These are phyloP conservation scores for Plectosphaerella plurivora DNA, from an alignment of 2,329 filamentous ascomycete genomes.

Conservation along the genomic window DNA sequence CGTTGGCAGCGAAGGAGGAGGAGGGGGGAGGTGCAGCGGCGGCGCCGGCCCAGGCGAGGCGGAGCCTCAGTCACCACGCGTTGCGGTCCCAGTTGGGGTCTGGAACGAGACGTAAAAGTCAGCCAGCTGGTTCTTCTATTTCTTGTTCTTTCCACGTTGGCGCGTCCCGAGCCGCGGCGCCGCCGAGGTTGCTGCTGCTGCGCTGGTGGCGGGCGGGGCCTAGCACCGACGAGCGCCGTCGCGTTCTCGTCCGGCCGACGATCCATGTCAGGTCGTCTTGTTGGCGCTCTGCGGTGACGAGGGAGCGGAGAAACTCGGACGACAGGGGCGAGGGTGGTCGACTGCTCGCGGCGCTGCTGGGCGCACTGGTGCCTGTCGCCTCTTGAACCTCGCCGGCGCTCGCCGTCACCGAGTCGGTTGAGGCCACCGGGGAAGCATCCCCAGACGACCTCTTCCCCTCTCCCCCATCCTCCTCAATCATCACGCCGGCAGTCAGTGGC, in stretches of 20 bases:
- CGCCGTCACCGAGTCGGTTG: no score
- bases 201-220: background rate
- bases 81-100: slow-evolving; percentile 89
- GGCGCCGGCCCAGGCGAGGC: slow-evolving; percentile 7
- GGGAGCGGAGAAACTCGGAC: slow-evolving; percentile 1
- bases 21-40: background rate
- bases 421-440: background rate
- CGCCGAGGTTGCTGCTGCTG: background rate
- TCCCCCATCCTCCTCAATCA: background rate
- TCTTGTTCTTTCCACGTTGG: background rate
- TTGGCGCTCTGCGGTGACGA: slow-evolving; percentile 1
- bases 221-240: slow-evolving; percentile 1
- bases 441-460: background rate
- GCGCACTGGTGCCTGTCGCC: background rate
- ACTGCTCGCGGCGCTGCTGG: background rate
- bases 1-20: background rate
- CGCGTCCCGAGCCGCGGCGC: background rate
- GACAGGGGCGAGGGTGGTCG: background rate
- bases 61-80: slow-evolving; percentile 61
- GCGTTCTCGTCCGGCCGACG: slow-evolving; percentile 1
- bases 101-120: slow-evolving; percentile 22
- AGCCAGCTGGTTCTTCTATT: background rate
- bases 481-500: background rate
- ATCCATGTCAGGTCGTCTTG: slow-evolving; percentile 2
- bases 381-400: background rate